These are phyloP conservation scores for Amanita muscaria DNA, from an alignment of 768 basidiomycete species.

Conservation along the genomic window DNA sequence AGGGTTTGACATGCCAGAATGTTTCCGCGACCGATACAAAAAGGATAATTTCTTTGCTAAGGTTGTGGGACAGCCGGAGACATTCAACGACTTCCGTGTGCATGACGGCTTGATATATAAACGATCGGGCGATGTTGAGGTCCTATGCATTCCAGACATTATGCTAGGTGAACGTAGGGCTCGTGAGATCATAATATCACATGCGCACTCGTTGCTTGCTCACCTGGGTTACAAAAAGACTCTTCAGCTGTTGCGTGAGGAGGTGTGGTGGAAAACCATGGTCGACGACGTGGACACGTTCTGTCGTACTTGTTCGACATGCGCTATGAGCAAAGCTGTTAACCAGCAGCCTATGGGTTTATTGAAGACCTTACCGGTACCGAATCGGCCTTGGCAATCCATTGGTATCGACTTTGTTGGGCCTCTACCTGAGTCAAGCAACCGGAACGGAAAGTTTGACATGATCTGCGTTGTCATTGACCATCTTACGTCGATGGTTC, in stretches of 20 bases:
- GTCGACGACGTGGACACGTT: slow-evolving; percentile 16
- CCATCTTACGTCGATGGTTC: slow-evolving; percentile 16
- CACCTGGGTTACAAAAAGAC: slow-evolving; percentile 30
- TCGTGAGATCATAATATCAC: slow-evolving; percentile 24
- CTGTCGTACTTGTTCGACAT: slow-evolving; percentile 20
- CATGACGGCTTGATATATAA: slow-evolving; percentile 15
- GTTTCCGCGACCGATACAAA: slow-evolving; percentile 9
- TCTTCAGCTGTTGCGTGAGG: slow-evolving; percentile 20
- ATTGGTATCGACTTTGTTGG: slow-evolving; percentile 21
- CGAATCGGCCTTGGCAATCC: slow-evolving; percentile 19
- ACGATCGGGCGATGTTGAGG: slow-evolving; percentile 1
- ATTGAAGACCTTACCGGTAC: slow-evolving; percentile 18
- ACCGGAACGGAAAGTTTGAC: slow-evolving; percentile 15
- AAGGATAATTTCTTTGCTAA: slow-evolving; percentile 1
- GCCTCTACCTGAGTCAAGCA: slow-evolving; percentile 15
- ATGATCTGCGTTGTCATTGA: slow-evolving; percentile 22
- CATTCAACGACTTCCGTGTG: slow-evolving; percentile 16
- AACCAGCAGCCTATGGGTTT: slow-evolving; percentile 21
- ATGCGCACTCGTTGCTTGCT: slow-evolving; percentile 31
- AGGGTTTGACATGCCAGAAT: slow-evolving; percentile 7
- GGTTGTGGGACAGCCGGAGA: slow-evolving; percentile 11
- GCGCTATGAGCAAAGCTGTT: slow-evolving; percentile 16
- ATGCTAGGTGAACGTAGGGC: slow-evolving; percentile 12
- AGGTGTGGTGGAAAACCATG: slow-evolving; percentile 33
- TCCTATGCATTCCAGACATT: slow-evolving; percentile 18